Base-by-base conservation (phyloP, 805 yeast species). In the Candida ascalaphidarum region DNA sequence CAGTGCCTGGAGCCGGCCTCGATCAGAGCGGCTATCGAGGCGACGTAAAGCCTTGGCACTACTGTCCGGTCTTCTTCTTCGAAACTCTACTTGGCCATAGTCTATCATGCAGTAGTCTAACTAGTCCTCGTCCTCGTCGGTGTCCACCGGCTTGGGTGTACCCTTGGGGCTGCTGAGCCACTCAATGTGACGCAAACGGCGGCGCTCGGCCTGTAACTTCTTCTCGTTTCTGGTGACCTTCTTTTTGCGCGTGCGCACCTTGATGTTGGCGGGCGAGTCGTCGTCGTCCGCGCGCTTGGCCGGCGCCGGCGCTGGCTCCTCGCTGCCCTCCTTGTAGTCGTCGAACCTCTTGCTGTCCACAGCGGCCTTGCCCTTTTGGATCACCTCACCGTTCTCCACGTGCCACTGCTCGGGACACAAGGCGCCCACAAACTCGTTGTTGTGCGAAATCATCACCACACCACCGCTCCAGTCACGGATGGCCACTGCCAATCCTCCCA, bases 391-490 rank as follows among this genome's bases (percentile, higher is more conserved):
- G 48, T 88, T 81, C 55, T 85, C 95, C 32, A 89, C 95, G 44
- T 81, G 75, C 98, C 98, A 89, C 60, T 88, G 96, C 64, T 89
- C 98, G 21, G 97, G 97, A 58, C 97, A 88, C 46, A 89, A 63
- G 5, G 97, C 97, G 31, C 96, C 95, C 24, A 88, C 96, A 43
- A 89, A 89, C 61, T 89, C 98, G 48, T 79, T 80, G 67, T 89
- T 89, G 67, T 89, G 98, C 39, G 97, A 88, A 61, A 89, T 89
- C 95, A 89, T 84, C 34, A 89, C 94, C 37, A 89, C 97, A 65
- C 96, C 97, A 52, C 98, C 98, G 38, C 74, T 60, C 97, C 97
- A 89, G 55, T 89, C 96, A 60, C 96, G 79, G 51, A 89, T 92
- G 28, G 98, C 98, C 46, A 89, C 77, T 17, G 98, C 97, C 43